A percentile compares a stretch with the other conserved stretches of the same genome.
These are phyloP conservation scores for Pleurostoma richardsiae DNA, from an alignment of 2,329 filamentous ascomycete species.

Conservation along the genomic window DNA sequence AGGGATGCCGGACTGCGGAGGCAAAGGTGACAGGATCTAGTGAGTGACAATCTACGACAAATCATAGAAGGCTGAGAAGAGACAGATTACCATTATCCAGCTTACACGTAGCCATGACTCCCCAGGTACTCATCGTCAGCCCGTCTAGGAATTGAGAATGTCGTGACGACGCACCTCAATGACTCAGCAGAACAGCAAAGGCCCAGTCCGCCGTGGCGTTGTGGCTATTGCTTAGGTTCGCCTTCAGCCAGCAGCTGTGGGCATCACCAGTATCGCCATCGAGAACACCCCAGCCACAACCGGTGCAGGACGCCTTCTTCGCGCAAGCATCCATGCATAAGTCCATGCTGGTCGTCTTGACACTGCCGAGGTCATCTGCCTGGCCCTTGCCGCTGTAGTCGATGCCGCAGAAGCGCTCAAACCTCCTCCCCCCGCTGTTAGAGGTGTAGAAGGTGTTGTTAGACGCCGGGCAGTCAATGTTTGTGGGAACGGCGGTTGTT, in stretches of 20 bases:
- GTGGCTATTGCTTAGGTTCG: conserved; percentile 23
- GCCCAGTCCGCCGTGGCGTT: conserved; percentile 30
- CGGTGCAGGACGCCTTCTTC: conserved; percentile 30
- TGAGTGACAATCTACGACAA: too few species aligned
- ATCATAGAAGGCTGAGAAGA: too few species aligned
- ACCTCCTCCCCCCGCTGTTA: conserved; percentile 10
- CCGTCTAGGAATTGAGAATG: too few species aligned
- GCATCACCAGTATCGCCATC: conserved; percentile 29
- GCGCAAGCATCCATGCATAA: conserved; percentile 41
- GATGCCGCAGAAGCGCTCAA: conserved; percentile 17
- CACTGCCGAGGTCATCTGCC: conserved; percentile 23
- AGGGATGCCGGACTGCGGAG: too few species aligned
- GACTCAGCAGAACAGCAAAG: conserved; percentile 47
- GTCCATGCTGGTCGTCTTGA: conserved; percentile 31
- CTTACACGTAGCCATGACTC: too few species aligned
- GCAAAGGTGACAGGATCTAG: too few species aligned
- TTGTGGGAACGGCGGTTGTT: conserved; percentile 6
- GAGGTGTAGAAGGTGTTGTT: conserved; percentile 20
- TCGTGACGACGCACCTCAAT: too few species aligned
- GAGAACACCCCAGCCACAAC: conserved; percentile 38
- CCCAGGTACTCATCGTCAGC: too few species aligned
- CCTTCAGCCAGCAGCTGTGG: conserved; percentile 40
- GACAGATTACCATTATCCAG: too few species aligned
- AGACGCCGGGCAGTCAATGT: conserved; percentile 11
- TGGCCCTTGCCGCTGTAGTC: conserved; percentile 16